Percentiles rank a stretch among this genome's conserved stretches.
These are phyloP conservation scores for Lentinula novae-zelandiae DNA, from an alignment of 1,284 basidiomycete genomes.

Conservation along the genomic window DNA sequence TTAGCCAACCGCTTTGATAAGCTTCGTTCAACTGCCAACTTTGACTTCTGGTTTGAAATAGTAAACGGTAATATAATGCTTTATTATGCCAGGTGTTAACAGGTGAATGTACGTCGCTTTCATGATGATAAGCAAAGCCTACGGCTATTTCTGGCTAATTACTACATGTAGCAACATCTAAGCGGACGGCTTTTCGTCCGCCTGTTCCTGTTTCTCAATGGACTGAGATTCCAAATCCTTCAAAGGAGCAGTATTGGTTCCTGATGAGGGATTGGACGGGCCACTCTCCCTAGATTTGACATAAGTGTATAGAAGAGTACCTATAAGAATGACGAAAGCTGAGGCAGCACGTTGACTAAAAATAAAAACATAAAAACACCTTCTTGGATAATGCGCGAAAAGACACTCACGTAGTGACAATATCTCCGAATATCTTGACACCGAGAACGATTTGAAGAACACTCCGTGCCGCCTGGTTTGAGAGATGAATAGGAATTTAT, in stretches of 20 bases:
- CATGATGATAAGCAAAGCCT: too few species aligned
- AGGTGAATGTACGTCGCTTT: too few species aligned
- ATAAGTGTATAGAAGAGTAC: conserved; percentile 35
- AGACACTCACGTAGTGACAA: conserved; percentile 42
- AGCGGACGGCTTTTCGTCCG: background rate
- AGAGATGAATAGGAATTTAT: background rate
- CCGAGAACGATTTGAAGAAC: conserved; percentile 58
- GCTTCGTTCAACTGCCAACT: too few species aligned
- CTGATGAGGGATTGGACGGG: background rate
- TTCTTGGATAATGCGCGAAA: background rate
- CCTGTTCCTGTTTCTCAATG: background rate
- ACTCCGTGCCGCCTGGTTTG: conserved; percentile 45
- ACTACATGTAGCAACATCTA: too few species aligned
- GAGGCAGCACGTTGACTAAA: conserved; percentile 44
- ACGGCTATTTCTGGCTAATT: too few species aligned
- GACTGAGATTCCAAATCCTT: conserved; percentile 4
- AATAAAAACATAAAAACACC: conserved; percentile 5
- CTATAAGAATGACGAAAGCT: conserved; percentile 42
- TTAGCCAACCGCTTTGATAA: too few species aligned
- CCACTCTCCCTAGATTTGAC: conserved; percentile 13
- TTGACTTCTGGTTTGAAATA: too few species aligned
- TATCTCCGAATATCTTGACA: conserved; percentile 49
- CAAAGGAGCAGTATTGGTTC: background rate
- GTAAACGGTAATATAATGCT: too few species aligned
- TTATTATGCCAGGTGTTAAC: too few species aligned